A percentile compares a stretch with the other conserved stretches of the same genome.
Evolutionary conservation across 768 basidiomycete genomes (phyloP).

Genomic region (Sporobolomyces pararoseus): DNA sequence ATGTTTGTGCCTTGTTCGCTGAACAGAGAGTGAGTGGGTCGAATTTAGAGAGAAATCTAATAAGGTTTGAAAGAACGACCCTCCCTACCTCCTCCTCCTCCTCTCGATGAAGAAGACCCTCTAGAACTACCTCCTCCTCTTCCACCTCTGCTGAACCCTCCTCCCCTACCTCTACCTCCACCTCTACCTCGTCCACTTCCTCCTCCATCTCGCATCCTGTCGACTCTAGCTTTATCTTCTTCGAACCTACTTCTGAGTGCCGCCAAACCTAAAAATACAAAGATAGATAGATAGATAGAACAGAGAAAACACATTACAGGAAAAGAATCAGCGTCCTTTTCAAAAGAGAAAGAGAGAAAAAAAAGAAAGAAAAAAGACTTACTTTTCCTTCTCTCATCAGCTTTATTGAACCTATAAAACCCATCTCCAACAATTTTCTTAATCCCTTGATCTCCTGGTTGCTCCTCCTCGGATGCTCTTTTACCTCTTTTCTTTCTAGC

Average conservation of each 20-base stretch:
- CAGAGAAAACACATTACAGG: too few relatives aligned
- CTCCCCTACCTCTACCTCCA: conserved; percentile 6
- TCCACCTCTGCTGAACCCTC: not conserved
- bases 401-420: conserved; percentile 38
- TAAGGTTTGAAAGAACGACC: conserved; percentile 11
- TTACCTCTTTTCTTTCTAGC: conserved; percentile 30
- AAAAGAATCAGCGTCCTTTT: too few relatives aligned
- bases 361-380: conserved; percentile 8
- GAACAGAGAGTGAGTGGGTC: too few relatives aligned
- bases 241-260: conserved; percentile 32
- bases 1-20: too few relatives aligned
- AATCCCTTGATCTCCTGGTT: conserved; percentile 5
- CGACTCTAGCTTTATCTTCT: conserved; percentile 33
- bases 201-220: not conserved
- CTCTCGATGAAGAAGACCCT: not conserved
- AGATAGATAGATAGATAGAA: too few relatives aligned
- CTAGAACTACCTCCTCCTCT: not conserved
- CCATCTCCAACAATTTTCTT: conserved; percentile 42
- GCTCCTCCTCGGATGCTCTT: not conserved
- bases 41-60: too few relatives aligned
- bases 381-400: conserved; percentile 31
- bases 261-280: conserved; percentile 20
- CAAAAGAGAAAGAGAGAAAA: too few relatives aligned
- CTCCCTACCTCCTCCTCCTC: conserved; percentile 1
- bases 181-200: conserved; percentile 6